These are phyloP conservation scores for Paxillus involutus DNA, from an alignment of 768 basidiomycete species.

Conservation along the genomic window DNA sequence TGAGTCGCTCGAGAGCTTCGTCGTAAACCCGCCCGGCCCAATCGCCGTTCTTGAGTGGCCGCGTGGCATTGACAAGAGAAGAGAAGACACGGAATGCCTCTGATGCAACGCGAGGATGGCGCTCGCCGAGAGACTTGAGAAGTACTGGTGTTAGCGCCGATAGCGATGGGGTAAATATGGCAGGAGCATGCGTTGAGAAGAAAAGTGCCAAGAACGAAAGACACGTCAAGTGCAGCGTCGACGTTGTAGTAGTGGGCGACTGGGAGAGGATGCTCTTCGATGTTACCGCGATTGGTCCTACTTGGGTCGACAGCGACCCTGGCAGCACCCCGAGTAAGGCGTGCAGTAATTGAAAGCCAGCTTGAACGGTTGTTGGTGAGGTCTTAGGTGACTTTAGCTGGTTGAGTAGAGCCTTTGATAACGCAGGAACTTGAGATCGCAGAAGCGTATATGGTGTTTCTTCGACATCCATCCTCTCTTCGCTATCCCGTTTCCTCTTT, in stretches of 20 bases:
- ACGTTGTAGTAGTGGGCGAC: conserved; percentile 71
- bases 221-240: conserved; percentile 79
- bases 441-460: conserved; percentile 75
- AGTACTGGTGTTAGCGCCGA: conserved; percentile 70
- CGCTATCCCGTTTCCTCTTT: conserved; percentile 78
- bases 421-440: conserved; percentile 68
- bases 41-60: conserved; percentile 61
- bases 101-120: conserved; percentile 85
- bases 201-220: conserved; percentile 85
- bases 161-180: conserved; percentile 61
- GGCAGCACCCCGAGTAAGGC: conserved; percentile 77
- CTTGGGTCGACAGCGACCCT: conserved; percentile 75
- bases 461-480: conserved; percentile 69
- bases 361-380: conserved; percentile 72
- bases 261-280: conserved; percentile 66
- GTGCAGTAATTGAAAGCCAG: conserved; percentile 80
- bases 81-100: conserved; percentile 90
- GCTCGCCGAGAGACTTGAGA: conserved; percentile 72
- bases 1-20: conserved; percentile 69
- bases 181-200: conserved; percentile 64
- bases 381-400: conserved; percentile 86
- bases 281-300: conserved; percentile 60
- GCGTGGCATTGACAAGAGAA: conserved; percentile 71
- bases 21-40: conserved; percentile 77
- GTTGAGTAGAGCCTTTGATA: conserved; percentile 80